Evolutionary conservation across 148 eudicot genomes (phyloP).

Genomic region (Fagopyrum tataricum): DNA sequence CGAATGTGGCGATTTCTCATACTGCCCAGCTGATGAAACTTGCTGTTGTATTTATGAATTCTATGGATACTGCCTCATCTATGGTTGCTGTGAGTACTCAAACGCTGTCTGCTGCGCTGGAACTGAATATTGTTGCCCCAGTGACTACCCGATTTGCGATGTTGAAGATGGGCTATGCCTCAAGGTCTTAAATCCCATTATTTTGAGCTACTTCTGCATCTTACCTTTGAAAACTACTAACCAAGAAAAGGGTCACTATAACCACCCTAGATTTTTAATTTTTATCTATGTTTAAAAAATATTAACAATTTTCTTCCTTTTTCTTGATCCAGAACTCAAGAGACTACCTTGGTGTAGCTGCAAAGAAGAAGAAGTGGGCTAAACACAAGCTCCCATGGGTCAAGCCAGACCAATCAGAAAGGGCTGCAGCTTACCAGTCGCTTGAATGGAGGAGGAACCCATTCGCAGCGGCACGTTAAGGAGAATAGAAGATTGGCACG

Average conservation of each 20-base stretch:
- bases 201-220: too few species aligned
- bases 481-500: background rate
- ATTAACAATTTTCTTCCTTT: background rate
- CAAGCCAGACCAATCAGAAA: conserved; percentile 23
- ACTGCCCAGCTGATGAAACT: conserved; percentile 44
- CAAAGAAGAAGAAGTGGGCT: conserved; percentile 51
- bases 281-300: background rate
- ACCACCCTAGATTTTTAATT: background rate
- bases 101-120: conserved; percentile 60
- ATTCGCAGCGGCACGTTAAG: conserved; percentile 39
- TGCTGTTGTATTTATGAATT: conserved; percentile 54
- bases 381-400: conserved; percentile 55
- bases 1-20: conserved; percentile 51
- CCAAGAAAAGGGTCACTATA: background rate
- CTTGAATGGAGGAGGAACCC: conserved; percentile 43
- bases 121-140: conserved; percentile 54
- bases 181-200: conserved; percentile 33
- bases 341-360: conserved; percentile 41
- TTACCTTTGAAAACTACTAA: background rate
- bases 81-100: conserved; percentile 56
- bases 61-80: conserved; percentile 33
- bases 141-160: conserved; percentile 63
- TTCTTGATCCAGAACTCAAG: conserved; percentile 27
- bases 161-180: conserved; percentile 39
- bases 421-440: conserved; percentile 20